These are phyloP conservation scores for Crithidia thermophila DNA, from an alignment of 208 protist genomes.

Conservation along the genomic window DNA sequence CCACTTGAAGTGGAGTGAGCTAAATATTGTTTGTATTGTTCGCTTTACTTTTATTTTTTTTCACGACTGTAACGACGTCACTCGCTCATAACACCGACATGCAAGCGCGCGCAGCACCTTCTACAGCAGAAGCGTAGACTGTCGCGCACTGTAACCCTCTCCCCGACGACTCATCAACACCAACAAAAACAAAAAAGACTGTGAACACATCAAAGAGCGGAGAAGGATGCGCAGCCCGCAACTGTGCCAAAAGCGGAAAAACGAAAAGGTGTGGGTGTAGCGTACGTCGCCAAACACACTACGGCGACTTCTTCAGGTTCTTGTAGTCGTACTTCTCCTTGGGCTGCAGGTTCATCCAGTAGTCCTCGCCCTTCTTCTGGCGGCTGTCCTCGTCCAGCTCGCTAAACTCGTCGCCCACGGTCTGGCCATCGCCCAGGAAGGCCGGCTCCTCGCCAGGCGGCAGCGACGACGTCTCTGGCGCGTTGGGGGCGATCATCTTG, in stretches of 20 bases:
- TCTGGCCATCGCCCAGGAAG: slow-evolving; percentile 44
- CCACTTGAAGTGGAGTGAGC: no score
- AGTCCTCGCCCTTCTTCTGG: slow-evolving; percentile 92
- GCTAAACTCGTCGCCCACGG: slow-evolving; percentile 66
- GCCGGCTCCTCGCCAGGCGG: slow-evolving; percentile 38
- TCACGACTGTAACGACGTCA: no score
- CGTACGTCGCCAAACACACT: no score
- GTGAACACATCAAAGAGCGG: no score
- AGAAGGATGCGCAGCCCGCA: not conserved
- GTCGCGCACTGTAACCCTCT: not conserved
- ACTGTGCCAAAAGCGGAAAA: not conserved
- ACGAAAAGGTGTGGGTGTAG: not conserved
- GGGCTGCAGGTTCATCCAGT: slow-evolving; percentile 93
- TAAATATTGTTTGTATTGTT: no score
- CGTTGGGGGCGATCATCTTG: slow-evolving; percentile 91
- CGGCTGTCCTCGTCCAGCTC: slow-evolving; percentile 80
- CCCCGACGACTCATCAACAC: not conserved
- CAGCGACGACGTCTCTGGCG: slow-evolving; percentile 52
- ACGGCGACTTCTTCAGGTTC: slow-evolving; percentile 89
- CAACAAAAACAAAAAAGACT: not conserved
- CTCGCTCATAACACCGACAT: no score
- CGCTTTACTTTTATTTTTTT: not conserved
- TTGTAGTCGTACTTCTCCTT: slow-evolving; percentile 92
- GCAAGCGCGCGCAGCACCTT: no score
- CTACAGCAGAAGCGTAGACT: not conserved